Base-by-base conservation (phyloP, 2,329 filamentous ascomycete species). In the Fusarium sp. region DNA sequence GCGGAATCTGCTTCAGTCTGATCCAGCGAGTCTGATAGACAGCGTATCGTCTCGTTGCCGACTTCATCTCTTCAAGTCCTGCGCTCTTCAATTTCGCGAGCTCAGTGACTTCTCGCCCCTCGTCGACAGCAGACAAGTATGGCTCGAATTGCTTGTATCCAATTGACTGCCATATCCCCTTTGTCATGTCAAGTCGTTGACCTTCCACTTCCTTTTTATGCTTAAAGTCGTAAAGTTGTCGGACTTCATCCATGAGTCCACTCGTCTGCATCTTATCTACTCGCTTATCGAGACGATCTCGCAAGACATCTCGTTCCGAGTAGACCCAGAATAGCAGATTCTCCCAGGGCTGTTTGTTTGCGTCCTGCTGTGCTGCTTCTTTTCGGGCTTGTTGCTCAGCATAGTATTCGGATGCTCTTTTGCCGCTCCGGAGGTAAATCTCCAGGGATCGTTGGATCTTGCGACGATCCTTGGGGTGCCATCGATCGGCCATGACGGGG, bases 111-210 rank as follows among this genome's bases (percentile, higher is more conserved):
- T 74, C 75, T 34, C 68, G 60, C 1, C 75, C 75, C 38, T 81
- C 70, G 73, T 83, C 76, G 20, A 85, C 68, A 3, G 88, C 87
- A 5, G 83, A 77, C 30, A 95, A 84, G 78, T 95, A 98, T 0
- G 89, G 87, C 65, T 93, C 88, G 79, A 98, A 93, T 79, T 99
- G 94, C 80, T 97, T 98, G 83, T 95, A 98, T 2, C 96, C 96
- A 70, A 99, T 99, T 3, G 95, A 96, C 60, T 97, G 93, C 95
- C 96, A 99, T 48, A 99, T 97, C 1, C 96, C 97, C 60, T 91
- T 90, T 3, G 89, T 93, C 73, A 90, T 87, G 78, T 98, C 94
- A 5, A 96, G 83, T 0, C 82, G 73, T 4, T 85, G 81, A 0
- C 90, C 92, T 4, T 84, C 78, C 0, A 83, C 79, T 1, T 80